Conservation (phyloP, 768 basidiomycete genomes). For the Suillus brevipes region DNA sequence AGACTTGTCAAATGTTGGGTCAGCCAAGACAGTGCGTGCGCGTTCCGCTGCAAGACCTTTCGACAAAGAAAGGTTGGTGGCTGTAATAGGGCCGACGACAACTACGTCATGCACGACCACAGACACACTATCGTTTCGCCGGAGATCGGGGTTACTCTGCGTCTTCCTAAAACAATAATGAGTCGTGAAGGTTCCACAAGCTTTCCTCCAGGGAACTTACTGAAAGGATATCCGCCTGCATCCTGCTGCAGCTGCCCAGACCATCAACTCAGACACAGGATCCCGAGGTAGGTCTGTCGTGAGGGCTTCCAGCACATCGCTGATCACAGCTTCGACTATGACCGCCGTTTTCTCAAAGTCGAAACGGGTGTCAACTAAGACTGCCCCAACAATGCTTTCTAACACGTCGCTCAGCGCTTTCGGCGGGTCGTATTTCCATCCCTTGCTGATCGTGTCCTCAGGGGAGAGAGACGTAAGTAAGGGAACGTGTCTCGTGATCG, state of each 20-base stretch:
- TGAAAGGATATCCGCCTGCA: slow-evolving; percentile 52
- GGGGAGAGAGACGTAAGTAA: slow-evolving; percentile 55
- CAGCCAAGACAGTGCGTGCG: slow-evolving; percentile 53
- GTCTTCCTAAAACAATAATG: slow-evolving; percentile 35
- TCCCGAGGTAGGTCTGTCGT: slow-evolving; percentile 62
- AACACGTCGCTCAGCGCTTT: slow-evolving; percentile 84
- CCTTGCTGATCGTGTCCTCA: slow-evolving; percentile 61
- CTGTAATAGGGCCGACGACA: slow-evolving; percentile 62
- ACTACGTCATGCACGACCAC: slow-evolving; percentile 58
- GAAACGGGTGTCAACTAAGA: slow-evolving; percentile 79
- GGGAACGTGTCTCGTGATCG: slow-evolving; percentile 62
- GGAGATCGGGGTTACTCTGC: slow-evolving; percentile 43
- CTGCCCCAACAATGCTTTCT: slow-evolving; percentile 81
- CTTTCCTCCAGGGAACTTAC: slow-evolving; percentile 33
- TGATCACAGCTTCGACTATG: slow-evolving; percentile 64
- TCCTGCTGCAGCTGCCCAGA: slow-evolving; percentile 61
- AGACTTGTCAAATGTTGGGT: slow-evolving; percentile 44
- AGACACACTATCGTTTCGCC: slow-evolving; percentile 51
- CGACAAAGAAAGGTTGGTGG: slow-evolving; percentile 57
- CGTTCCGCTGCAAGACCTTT: slow-evolving; percentile 68
- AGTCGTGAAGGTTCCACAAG: slow-evolving; percentile 8
- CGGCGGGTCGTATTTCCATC: slow-evolving; percentile 85
- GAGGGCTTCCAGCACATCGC: slow-evolving; percentile 61
- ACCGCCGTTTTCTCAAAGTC: slow-evolving; percentile 66
- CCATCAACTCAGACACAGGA: slow-evolving; percentile 70